These are phyloP conservation scores for Russula brevipes DNA, from an alignment of 768 basidiomycete species.

Conservation along the genomic window DNA sequence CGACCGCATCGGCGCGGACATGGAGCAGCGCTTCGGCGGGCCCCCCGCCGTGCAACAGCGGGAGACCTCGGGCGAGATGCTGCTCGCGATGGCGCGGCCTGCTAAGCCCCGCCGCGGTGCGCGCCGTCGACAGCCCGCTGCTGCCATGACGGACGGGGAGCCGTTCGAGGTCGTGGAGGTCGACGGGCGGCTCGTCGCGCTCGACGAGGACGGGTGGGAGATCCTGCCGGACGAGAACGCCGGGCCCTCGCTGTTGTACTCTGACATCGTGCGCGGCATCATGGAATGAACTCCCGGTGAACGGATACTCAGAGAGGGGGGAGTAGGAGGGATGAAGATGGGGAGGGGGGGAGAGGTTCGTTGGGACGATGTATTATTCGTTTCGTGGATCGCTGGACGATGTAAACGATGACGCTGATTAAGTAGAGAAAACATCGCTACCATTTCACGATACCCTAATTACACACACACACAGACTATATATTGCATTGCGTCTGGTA, in stretches of 20 bases:
- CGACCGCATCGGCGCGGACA: too few species aligned
- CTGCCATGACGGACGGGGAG: constrained; percentile 15
- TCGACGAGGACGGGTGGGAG: constrained; percentile 22
- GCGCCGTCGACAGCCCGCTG: neutral
- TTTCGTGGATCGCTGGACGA: constrained; percentile 11
- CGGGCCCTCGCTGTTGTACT: constrained; percentile 7
- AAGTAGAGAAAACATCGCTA: constrained; percentile 16
- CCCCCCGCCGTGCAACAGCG: neutral
- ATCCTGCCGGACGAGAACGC: constrained; percentile 16
- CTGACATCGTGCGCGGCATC: constrained; percentile 16
- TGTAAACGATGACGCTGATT: constrained; percentile 15
- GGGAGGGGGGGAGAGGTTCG: neutral
- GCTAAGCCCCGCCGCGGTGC: neutral
- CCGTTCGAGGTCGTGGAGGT: constrained; percentile 18
- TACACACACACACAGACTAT: neutral
- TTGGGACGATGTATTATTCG: neutral
- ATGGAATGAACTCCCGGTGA: neutral
- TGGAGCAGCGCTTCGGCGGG: too few species aligned
- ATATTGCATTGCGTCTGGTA: constrained; percentile 9
- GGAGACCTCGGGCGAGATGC: constrained; percentile 8
- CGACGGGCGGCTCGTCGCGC: constrained; percentile 15
- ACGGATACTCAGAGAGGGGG: neutral
- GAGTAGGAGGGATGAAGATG: neutral
- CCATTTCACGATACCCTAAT: constrained; percentile 21
- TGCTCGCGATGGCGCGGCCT: constrained; percentile 18